Conservation (phyloP, 2,329 filamentous ascomycete species). For the Polytolypa hystricis region DNA sequence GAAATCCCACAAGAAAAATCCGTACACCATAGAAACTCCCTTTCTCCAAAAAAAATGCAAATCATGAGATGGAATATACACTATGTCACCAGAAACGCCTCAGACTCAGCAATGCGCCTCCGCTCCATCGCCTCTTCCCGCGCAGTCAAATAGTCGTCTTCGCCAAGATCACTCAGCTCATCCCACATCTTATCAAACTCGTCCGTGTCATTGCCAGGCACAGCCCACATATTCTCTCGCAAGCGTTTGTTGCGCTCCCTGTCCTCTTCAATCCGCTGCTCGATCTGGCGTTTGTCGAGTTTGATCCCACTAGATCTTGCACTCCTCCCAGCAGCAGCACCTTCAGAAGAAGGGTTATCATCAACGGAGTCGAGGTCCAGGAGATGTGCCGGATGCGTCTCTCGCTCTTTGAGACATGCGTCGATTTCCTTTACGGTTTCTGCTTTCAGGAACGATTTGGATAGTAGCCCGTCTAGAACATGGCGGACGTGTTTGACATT, state of each 20-base stretch:
- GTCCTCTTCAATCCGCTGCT: conserved; percentile 95
- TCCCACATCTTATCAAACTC: conserved; percentile 80
- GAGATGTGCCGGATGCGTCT: conserved; percentile 51
- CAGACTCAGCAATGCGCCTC: conserved; percentile 33
- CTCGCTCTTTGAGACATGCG: conserved; percentile 68
- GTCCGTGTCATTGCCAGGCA: conserved; percentile 52
- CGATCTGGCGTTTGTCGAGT: conserved; percentile 77
- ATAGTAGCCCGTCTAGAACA: conserved; percentile 60
- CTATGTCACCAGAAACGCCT: conserved; percentile 3
- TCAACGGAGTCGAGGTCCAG: conserved; percentile 34
- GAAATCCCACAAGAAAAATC: no score
- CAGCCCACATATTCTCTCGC: conserved; percentile 87
- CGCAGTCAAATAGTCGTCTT: conserved; percentile 70
- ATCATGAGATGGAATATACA: no score
- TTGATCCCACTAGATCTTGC: conserved; percentile 31
- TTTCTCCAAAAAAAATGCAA: background rate
- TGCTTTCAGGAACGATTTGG: conserved; percentile 60
- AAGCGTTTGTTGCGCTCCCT: conserved; percentile 85
- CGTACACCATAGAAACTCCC: no score
- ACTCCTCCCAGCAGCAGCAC: conserved; percentile 16
- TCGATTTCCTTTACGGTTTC: conserved; percentile 72
- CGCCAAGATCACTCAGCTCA: conserved; percentile 72
- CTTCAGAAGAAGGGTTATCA: conserved; percentile 18
- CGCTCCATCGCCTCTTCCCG: conserved; percentile 60
- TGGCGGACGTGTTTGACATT: conserved; percentile 88